A percentile compares a stretch with the other conserved stretches of the same genome.
Conservation (phyloP, 2,329 filamentous ascomycete species). For the Aspergillus alliaceus region DNA sequence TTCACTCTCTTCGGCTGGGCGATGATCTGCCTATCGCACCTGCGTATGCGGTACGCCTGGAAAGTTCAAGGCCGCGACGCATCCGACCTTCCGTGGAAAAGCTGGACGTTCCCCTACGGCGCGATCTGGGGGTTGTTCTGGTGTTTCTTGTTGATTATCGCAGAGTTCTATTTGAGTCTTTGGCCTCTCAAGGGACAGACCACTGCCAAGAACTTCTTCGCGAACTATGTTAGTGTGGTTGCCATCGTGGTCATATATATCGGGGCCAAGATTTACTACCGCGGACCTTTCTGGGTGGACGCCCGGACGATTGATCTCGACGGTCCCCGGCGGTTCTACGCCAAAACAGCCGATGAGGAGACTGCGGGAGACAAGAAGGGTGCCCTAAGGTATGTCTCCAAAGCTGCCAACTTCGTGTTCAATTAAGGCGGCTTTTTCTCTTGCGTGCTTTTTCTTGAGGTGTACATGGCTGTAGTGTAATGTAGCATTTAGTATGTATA, state of each 20-base stretch:
- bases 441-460: too few species aligned
- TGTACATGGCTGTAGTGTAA: too few species aligned
- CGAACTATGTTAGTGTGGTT: conserved; percentile 48
- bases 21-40: conserved; percentile 46
- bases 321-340: conserved; percentile 16
- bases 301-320: conserved; percentile 37
- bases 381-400: conserved; percentile 1
- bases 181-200: conserved; percentile 42
- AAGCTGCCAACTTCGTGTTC: conserved; percentile 3
- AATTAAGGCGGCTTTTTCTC: conserved; percentile 8
- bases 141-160: conserved; percentile 47
- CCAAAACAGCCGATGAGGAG: conserved; percentile 10
- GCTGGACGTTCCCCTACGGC: conserved; percentile 46
- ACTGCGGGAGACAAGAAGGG: conserved; percentile 11
- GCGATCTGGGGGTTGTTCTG: conserved; percentile 47
- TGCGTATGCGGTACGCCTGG: conserved; percentile 46
- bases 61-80: conserved; percentile 39
- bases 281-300: conserved; percentile 38
- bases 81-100: conserved; percentile 44
- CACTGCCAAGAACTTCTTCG: conserved; percentile 47
- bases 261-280: conserved; percentile 42
- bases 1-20: conserved; percentile 48
- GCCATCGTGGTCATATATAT: conserved; percentile 45
- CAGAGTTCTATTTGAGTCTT: conserved; percentile 50
- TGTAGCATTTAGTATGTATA: too few species aligned